phyloP scores from a whole-genome alignment of 2,329 filamentous ascomycete species.

The Ascochyta viciae-villosae region DNA sequence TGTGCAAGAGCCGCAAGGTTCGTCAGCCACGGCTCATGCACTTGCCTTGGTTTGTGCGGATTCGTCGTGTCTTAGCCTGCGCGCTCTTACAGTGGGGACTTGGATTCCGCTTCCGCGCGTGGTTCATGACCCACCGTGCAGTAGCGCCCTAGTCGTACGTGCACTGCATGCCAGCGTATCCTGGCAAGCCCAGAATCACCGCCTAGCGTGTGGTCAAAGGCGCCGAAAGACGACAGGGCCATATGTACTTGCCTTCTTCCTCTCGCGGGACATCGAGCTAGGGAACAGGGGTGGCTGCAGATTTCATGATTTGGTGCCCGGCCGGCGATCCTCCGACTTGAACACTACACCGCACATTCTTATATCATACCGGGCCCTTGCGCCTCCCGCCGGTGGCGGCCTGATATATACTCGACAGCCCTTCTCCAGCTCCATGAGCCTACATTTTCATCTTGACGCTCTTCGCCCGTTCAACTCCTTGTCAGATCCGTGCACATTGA shows the following conservation, averaged over 20 bases:
- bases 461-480: constrained; percentile 4
- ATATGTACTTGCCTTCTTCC: constrained; percentile 32
- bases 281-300: constrained; percentile 31
- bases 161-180: constrained; percentile 24
- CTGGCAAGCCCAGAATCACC: constrained; percentile 20
- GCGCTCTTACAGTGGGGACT: constrained; percentile 26
- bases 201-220: constrained; percentile 26
- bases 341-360: constrained; percentile 40
- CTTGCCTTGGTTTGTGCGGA: constrained; percentile 32
- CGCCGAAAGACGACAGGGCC: constrained; percentile 32
- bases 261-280: constrained; percentile 37
- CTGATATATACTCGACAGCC: constrained; percentile 22
- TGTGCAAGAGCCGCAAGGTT: constrained; percentile 26
- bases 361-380: constrained; percentile 41
- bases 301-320: constrained; percentile 39
- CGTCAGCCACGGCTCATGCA: constrained; percentile 25
- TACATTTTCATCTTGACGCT: constrained; percentile 23
- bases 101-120: constrained; percentile 42
- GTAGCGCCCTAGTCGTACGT: constrained; percentile 30
- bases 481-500: neutral
- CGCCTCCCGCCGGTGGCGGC: constrained; percentile 30
- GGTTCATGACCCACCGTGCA: constrained; percentile 27
- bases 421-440: constrained; percentile 10
- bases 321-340: constrained; percentile 32
- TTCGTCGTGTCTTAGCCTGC: constrained; percentile 23